These are phyloP conservation scores for Ampelomyces quisqualis DNA, from an alignment of 2,329 filamentous ascomycete species.

Conservation along the genomic window DNA sequence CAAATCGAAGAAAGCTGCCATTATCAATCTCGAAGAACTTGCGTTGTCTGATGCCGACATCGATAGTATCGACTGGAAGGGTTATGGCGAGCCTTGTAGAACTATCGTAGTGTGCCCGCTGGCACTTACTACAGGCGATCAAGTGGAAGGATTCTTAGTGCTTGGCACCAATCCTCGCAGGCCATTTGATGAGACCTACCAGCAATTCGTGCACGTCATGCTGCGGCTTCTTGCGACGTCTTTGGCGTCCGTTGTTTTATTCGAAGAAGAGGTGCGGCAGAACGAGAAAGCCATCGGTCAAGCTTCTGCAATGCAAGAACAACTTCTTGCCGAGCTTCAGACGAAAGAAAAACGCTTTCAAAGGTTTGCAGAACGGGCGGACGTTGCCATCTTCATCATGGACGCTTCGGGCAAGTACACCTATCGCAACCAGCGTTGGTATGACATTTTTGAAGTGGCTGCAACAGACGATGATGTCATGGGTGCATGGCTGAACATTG, in stretches of 20 bases:
- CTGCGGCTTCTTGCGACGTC: slow-evolving; percentile 43
- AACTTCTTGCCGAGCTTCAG: slow-evolving; percentile 41
- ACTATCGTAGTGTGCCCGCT: slow-evolving; percentile 42
- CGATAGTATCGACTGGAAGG: slow-evolving; percentile 33
- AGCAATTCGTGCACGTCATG: slow-evolving; percentile 41
- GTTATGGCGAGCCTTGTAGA: slow-evolving; percentile 41
- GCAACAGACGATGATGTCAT: slow-evolving; percentile 17
- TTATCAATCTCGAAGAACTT: slow-evolving; percentile 34
- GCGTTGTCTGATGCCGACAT: slow-evolving; percentile 29
- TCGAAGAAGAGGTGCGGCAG: slow-evolving; percentile 42
- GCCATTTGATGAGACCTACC: slow-evolving; percentile 44
- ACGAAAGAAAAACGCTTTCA: slow-evolving; percentile 39
- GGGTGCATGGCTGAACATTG: slow-evolving; percentile 24
- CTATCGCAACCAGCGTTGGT: slow-evolving; percentile 47
- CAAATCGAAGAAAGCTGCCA: slow-evolving; percentile 28
- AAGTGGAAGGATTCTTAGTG: slow-evolving; percentile 44
- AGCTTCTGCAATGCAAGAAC: slow-evolving; percentile 39
- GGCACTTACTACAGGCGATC: slow-evolving; percentile 35
- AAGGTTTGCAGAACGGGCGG: slow-evolving; percentile 43
- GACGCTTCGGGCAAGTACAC: slow-evolving; percentile 37
- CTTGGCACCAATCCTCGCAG: slow-evolving; percentile 44
- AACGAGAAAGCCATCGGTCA: slow-evolving; percentile 36
- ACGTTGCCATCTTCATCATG: slow-evolving; percentile 47
- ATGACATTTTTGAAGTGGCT: slow-evolving; percentile 33
- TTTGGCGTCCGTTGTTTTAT: slow-evolving; percentile 44